phyloP scores from a whole-genome alignment of 176 grass and related monocot genomes.

The Oryza australiensis region DNA sequence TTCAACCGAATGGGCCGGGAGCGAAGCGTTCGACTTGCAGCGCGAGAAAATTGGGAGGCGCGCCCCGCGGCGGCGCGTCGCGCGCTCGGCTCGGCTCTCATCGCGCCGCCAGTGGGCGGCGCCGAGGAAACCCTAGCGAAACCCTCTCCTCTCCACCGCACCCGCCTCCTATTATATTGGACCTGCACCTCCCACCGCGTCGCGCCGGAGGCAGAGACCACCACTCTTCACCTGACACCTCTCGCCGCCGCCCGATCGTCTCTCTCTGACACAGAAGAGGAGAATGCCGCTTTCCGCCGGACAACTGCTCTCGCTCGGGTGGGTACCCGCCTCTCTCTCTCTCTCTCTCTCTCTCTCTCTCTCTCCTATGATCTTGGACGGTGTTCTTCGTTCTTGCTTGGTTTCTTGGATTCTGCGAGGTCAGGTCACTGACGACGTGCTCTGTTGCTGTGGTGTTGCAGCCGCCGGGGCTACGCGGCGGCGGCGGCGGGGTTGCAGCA shows the following conservation, averaged over 20 bases:
- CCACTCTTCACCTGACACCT: not conserved
- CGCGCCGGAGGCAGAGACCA: not conserved
- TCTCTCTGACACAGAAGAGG: not conserved
- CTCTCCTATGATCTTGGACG: too few species aligned
- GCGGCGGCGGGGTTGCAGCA: not conserved
- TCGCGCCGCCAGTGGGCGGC: not conserved
- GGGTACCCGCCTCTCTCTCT: not conserved
- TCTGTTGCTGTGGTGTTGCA: not conserved
- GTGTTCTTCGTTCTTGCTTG: not conserved
- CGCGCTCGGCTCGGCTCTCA: not conserved
- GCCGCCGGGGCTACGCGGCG: constrained; percentile 30
- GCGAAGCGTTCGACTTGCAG: too few species aligned
- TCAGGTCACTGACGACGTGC: not conserved
- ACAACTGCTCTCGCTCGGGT: constrained; percentile 11
- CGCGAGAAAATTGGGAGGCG: not conserved
- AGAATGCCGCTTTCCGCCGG: constrained; percentile 19
- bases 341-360: not conserved
- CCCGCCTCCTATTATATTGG: not conserved
- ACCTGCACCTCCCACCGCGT: not conserved
- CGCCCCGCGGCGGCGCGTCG: not conserved
- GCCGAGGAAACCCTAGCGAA: not conserved
- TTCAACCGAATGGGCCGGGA: too few species aligned
- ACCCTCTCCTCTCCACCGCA: not conserved
- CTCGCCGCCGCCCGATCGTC: not conserved
- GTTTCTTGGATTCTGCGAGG: not conserved